Conservation (phyloP, 1,284 basidiomycete species). For the Cutaneotrichosporon sp. region DNA sequence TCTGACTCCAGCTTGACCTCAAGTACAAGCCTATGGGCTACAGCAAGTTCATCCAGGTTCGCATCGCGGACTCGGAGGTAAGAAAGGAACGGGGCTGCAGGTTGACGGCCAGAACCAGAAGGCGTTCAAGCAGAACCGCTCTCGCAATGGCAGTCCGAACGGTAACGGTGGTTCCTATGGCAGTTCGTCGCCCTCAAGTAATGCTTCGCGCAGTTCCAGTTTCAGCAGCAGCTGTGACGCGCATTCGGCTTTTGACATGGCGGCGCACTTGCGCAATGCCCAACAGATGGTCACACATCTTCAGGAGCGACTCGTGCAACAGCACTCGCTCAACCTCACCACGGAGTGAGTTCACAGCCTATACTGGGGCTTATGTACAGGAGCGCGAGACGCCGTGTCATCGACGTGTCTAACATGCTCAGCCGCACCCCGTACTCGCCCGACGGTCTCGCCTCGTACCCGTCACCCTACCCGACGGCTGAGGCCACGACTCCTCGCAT, state of each 20-base stretch:
- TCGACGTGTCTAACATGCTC: background rate
- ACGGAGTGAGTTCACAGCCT: background rate
- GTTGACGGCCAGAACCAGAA: slow-evolving; percentile 30
- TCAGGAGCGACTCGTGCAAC: background rate
- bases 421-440: background rate
- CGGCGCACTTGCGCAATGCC: background rate
- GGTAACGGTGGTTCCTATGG: background rate
- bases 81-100: slow-evolving; percentile 1
- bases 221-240: background rate
- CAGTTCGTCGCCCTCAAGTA: background rate
- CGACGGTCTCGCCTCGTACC: background rate
- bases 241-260: background rate
- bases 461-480: background rate
- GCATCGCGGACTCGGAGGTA: slow-evolving; percentile 47
- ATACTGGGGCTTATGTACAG: background rate
- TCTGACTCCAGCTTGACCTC: slow-evolving; percentile 34
- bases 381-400: background rate
- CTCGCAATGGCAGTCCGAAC: background rate
- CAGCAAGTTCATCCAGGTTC: slow-evolving; percentile 35
- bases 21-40: slow-evolving; percentile 29
- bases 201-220: background rate
- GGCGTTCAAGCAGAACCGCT: slow-evolving; percentile 25
- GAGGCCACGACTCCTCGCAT: background rate
- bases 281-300: background rate
- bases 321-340: background rate